phyloP scores from a whole-genome alignment of 768 basidiomycete genomes.

The Termitomyces sp. region DNA sequence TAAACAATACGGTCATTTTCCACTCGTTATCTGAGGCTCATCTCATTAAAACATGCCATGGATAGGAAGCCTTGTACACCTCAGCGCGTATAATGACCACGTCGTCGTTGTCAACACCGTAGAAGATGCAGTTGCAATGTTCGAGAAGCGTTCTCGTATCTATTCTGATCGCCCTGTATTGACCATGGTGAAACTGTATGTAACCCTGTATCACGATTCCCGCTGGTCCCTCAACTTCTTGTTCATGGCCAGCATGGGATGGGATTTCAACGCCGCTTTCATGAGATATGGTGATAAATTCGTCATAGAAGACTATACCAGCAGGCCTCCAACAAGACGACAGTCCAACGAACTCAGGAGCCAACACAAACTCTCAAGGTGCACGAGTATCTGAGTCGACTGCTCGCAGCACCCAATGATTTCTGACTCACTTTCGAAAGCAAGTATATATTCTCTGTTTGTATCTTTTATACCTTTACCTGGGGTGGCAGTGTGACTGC shows the following conservation, averaged over 20 bases:
- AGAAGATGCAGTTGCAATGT: conserved; percentile 12
- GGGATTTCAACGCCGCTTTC: conserved; percentile 22
- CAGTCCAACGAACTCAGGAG: conserved; percentile 12
- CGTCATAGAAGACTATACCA: conserved; percentile 22
- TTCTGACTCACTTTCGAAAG: conserved; percentile 7
- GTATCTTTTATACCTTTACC: background rate
- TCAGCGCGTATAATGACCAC: background rate
- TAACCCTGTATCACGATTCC: too few species aligned
- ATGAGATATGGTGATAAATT: conserved; percentile 22
- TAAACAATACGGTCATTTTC: background rate
- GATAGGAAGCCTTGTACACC: background rate
- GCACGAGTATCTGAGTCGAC: conserved; percentile 12
- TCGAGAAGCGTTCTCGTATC: conserved; percentile 20
- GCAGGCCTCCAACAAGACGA: conserved; percentile 17
- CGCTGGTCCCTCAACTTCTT: too few species aligned
- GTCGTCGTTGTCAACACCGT: background rate
- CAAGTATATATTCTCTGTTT: background rate
- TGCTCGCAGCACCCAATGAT: conserved; percentile 15
- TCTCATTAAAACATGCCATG: too few species aligned
- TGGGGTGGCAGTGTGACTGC: background rate
- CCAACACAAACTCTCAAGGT: conserved; percentile 21
- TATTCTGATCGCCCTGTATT: conserved; percentile 21
- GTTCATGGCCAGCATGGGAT: conserved; percentile 21
- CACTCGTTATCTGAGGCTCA: background rate
- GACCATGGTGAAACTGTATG: conserved; percentile 16